phyloP scores from a whole-genome alignment of 179 eudicot species.

The Silene noctiflora region DNA sequence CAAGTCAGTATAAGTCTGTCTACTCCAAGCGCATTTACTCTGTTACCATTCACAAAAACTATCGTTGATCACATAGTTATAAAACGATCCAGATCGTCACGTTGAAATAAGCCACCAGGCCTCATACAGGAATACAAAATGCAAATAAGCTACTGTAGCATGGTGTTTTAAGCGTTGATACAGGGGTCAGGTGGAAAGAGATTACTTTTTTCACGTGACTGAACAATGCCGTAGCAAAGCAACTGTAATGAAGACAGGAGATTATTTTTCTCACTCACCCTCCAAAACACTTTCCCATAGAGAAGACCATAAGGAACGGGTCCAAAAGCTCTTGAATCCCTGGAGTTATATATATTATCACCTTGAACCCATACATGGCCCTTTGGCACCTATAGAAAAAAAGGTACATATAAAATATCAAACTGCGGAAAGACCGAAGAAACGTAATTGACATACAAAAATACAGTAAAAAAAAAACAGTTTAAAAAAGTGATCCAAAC shows the following conservation, averaged over 20 bases:
- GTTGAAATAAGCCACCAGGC: neutral
- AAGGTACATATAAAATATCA: neutral
- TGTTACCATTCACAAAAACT: neutral
- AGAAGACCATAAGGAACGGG: constrained; percentile 71
- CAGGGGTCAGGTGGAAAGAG: neutral
- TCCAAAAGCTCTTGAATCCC: constrained; percentile 74
- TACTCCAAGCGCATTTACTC: neutral
- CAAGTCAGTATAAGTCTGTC: neutral
- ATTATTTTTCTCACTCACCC: constrained; percentile 37
- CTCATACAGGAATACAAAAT: neutral
- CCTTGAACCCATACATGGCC: constrained; percentile 91
- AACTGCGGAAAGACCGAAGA: neutral
- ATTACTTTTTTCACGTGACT: neutral
- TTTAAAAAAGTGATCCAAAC: neutral
- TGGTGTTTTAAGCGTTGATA: neutral
- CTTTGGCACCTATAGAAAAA: constrained; percentile 59
- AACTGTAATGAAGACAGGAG: neutral
- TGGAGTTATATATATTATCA: constrained; percentile 56
- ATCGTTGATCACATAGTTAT: neutral
- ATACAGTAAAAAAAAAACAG: neutral
- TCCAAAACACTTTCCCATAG: constrained; percentile 57
- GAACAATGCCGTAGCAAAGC: neutral
- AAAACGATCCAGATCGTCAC: neutral
- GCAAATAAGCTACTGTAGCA: neutral
- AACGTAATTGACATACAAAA: neutral